phyloP scores from a whole-genome alignment of 2,329 filamentous ascomycete species.

The Chaetomium sp. region DNA sequence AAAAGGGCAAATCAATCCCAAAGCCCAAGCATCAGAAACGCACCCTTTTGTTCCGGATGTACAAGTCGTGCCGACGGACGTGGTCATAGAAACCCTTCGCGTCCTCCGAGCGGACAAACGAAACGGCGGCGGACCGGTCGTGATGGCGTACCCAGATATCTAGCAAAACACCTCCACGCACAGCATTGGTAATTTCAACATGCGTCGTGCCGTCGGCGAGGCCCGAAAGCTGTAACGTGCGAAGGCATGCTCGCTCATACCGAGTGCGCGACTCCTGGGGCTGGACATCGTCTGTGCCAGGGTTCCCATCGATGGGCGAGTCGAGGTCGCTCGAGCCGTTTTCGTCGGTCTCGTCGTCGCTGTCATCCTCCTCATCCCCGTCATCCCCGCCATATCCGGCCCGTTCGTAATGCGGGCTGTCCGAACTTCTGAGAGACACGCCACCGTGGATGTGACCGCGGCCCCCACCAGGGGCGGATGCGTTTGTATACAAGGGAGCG shows the following conservation, averaged over 20 bases:
- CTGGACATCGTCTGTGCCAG: slow-evolving; percentile 17
- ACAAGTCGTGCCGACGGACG: slow-evolving; percentile 58
- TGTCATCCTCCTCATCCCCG: slow-evolving; percentile 16
- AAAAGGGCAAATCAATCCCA: neutral
- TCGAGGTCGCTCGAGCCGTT: slow-evolving; percentile 13
- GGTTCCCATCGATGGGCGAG: slow-evolving; percentile 13
- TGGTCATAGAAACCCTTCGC: slow-evolving; percentile 61
- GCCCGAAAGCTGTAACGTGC: slow-evolving; percentile 58
- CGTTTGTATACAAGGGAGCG: slow-evolving; percentile 8
- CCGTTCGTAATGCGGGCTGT: slow-evolving; percentile 7
- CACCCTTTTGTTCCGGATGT: slow-evolving; percentile 62
- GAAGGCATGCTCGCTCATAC: slow-evolving; percentile 35
- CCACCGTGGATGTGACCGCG: neutral
- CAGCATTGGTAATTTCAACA: slow-evolving; percentile 54
- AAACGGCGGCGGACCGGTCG: slow-evolving; percentile 58
- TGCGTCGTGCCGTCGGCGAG: slow-evolving; percentile 58
- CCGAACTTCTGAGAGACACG: slow-evolving; percentile 2
- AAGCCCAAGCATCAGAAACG: slow-evolving; percentile 23
- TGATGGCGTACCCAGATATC: slow-evolving; percentile 57
- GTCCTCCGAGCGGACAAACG: slow-evolving; percentile 59
- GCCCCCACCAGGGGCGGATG: neutral
- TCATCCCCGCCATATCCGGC: slow-evolving; percentile 20
- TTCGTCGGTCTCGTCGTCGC: slow-evolving; percentile 19
- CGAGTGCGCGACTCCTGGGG: slow-evolving; percentile 21
- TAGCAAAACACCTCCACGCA: slow-evolving; percentile 65